Percentiles rank a stretch among this genome's conserved stretches.
Conservation (phyloP, 345 rosid species). For the Hypericum androsaemum region DNA sequence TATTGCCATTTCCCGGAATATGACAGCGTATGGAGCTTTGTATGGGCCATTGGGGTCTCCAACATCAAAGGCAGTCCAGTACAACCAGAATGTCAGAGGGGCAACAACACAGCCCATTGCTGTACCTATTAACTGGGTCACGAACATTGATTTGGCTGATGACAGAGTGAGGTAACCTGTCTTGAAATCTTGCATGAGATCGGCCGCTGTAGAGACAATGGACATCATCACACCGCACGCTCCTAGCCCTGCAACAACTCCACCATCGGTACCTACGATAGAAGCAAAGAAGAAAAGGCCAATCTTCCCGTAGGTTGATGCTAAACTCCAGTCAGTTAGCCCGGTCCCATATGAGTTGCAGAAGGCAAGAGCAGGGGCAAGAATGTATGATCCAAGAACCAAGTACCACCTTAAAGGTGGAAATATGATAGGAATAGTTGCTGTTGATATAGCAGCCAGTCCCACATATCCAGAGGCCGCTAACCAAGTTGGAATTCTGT, state of each 20-base stretch:
- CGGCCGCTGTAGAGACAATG: neutral
- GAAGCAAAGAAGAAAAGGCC: neutral
- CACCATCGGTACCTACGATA: neutral
- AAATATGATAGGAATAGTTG: neutral
- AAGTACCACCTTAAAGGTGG: conserved; percentile 1
- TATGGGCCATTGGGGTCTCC: neutral
- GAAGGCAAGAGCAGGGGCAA: neutral
- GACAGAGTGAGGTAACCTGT: neutral
- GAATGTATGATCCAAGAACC: neutral
- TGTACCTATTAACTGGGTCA: neutral
- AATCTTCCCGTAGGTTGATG: neutral
- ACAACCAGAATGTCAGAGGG: neutral
- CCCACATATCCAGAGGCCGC: conserved; percentile 1
- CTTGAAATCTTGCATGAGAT: conserved; percentile 1
- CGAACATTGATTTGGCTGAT: conserved; percentile 1
- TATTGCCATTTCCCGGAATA: neutral
- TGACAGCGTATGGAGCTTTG: neutral
- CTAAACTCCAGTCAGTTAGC: conserved; percentile 1
- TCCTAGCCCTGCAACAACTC: neutral
- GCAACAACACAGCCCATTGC: neutral
- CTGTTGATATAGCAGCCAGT: neutral
- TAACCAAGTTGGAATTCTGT: neutral
- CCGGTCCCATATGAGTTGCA: neutral
- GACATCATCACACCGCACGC: neutral
- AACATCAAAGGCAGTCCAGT: neutral